phyloP scores from a whole-genome alignment of 345 rosid species.

The Populus tremula region DNA sequence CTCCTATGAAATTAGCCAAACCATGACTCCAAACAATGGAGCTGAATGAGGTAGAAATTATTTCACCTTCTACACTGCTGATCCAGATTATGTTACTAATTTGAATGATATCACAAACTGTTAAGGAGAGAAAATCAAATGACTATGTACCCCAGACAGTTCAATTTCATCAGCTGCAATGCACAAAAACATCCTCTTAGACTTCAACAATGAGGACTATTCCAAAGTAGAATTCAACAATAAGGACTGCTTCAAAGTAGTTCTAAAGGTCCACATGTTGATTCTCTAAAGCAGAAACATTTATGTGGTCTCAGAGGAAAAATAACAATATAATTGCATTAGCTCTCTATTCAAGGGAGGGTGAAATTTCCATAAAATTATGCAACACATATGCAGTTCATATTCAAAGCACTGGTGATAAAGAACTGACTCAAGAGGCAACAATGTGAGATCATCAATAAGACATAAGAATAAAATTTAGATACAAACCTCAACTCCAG shows the following conservation, averaged over 20 bases:
- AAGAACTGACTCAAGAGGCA: too few species aligned
- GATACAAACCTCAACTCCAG: slow-evolving; percentile 63
- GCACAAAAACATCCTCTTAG: background rate
- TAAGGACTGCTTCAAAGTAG: background rate
- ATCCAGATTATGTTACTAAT: background rate
- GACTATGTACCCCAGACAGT: background rate
- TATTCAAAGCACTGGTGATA: too few species aligned
- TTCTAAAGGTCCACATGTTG: background rate
- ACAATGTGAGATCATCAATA: too few species aligned
- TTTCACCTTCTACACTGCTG: too few species aligned
- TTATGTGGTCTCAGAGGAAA: background rate
- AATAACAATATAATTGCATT: too few species aligned
- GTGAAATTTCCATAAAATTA: too few species aligned
- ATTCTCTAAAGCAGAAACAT: background rate
- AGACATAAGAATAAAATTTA: background rate
- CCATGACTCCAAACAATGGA: too few species aligned
- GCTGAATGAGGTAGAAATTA: too few species aligned
- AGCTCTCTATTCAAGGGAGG: too few species aligned
- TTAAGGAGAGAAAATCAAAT: background rate
- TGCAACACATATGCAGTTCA: too few species aligned
- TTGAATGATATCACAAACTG: background rate
- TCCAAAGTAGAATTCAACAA: background rate
- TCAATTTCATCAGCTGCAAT: background rate
- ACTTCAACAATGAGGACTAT: background rate
- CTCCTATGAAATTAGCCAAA: too few species aligned